Conservation (phyloP, 345 rosid genomes). For the Heritiera fomes region DNA sequence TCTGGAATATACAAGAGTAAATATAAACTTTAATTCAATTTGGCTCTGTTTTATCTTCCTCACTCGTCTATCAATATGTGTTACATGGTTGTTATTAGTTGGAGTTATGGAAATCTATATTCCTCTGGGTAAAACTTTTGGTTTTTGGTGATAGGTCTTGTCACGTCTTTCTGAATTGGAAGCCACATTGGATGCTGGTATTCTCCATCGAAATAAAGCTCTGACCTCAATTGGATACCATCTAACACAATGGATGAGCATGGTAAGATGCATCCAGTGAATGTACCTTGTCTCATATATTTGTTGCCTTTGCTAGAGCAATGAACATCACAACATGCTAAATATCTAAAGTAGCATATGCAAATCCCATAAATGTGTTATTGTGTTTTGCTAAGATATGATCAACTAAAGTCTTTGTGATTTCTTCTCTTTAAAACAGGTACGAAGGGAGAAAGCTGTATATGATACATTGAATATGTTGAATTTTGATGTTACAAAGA, state of each 20-base stretch:
- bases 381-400: neutral
- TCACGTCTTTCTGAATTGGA: constrained; percentile 91
- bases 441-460: constrained; percentile 86
- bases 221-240: constrained; percentile 70
- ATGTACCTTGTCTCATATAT: neutral
- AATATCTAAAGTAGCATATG: neutral
- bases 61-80: neutral
- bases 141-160: constrained; percentile 55
- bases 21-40: neutral
- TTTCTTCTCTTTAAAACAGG: constrained; percentile 43
- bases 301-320: constrained; percentile 8
- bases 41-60: neutral
- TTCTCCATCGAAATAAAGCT: constrained; percentile 72
- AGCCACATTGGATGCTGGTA: constrained; percentile 88
- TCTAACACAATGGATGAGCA: constrained; percentile 71
- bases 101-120: neutral
- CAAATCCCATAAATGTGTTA: constrained; percentile 9
- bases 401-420: neutral
- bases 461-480: constrained; percentile 91
- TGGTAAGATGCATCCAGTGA: constrained; percentile 47
- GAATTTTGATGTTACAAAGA: constrained; percentile 95
- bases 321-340: neutral
- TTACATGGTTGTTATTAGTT: neutral
- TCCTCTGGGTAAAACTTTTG: constrained; percentile 21
- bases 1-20: neutral